phyloP scores from a whole-genome alignment of 1,139 yeast species.

The Yamadazyma jaroonii region DNA sequence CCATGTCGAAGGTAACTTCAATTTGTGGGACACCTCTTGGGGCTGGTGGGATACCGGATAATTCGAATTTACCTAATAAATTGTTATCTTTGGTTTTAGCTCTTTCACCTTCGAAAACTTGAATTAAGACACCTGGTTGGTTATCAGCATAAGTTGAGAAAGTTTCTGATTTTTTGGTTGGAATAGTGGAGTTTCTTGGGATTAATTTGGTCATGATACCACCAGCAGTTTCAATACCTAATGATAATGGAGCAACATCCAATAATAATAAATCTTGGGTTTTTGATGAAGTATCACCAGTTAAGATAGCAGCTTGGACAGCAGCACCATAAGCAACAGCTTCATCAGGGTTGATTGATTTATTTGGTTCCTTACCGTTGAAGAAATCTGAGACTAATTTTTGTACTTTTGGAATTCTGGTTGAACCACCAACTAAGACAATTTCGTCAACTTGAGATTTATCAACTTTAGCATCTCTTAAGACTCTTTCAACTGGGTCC shows the following conservation, averaged over 20 bases:
- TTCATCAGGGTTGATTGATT: conserved; percentile 98
- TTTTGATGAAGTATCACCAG: conserved; percentile 96
- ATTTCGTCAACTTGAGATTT: conserved; percentile 91
- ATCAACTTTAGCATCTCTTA: conserved; percentile 90
- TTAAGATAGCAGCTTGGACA: conserved; percentile 98
- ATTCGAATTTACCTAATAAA: conserved; percentile 98
- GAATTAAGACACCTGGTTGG: conserved; percentile 99
- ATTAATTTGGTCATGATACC: conserved; percentile 99
- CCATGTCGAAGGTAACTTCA: conserved; percentile 99
- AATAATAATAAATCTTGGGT: conserved; percentile 96
- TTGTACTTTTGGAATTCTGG: conserved; percentile 99
- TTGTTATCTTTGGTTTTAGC: conserved; percentile 99
- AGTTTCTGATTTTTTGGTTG: conserved; percentile 99
- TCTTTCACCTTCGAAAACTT: conserved; percentile 99
- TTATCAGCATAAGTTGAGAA: conserved; percentile 99
- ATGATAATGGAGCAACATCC: conserved; percentile 97
- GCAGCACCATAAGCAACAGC: conserved; percentile 99
- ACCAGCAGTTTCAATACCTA: conserved; percentile 98
- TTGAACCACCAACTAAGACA: conserved; percentile 99
- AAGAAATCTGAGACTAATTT: conserved; percentile 96
- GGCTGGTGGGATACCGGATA: conserved; percentile 98
- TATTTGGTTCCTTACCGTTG: conserved; percentile 95
- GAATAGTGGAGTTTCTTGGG: conserved; percentile 99
- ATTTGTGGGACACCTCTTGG: conserved; percentile 99
- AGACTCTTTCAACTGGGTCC: conserved; percentile 97